Evolutionary conservation across 306 rosid genomes (phyloP), one percentile per base, ranked within the genome.

Genomic region (Dalbergia oliveri): DNA sequence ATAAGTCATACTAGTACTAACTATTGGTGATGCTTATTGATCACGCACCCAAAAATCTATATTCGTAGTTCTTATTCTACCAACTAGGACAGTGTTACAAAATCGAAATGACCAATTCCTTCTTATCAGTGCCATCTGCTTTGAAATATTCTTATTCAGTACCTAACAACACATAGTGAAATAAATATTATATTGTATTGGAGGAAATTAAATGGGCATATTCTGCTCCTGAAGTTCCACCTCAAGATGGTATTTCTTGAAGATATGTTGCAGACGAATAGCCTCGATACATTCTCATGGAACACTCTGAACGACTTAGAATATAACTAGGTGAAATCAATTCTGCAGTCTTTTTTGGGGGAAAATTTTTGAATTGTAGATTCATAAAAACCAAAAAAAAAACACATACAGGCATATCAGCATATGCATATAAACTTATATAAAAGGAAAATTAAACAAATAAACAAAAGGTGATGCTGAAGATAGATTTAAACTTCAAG

Each of bases 131-230:
- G 63, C 63, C 69, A 43, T 54, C 41, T 81, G 53, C 41, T 69
- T 77, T 54, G 69, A 73, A 73, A 73, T 67, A 85, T 83, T 89
- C 77, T 65, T 58, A 84, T 57, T 37, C 0, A 37, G 1, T 26
- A 26, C 31, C 7, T 13, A 53, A 79, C 76, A 23, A 23, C 21
- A 49, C 4, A n/a, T 16, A 35, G 8, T 44, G 7, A 47, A 11
- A 62, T 10, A 33, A 49, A 64, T 12, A 8, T 7, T 43, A 44
- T 35, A 67, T 45, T 8, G 2, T 59, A 16, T 26, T 67, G 39
- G 57, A 15, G 62, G 69, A 58, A 61, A 26, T 26, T 26, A 26
- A 26, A 26, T 26, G 19, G 14, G 35, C 35, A 26, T 26, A 80
- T 72, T 69, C 72, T 62, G 11, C 53, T 43, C 31, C 43, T 50